These are phyloP conservation scores for Malus sieversii DNA, from an alignment of 306 rosid genomes.

Conservation along the genomic window DNA sequence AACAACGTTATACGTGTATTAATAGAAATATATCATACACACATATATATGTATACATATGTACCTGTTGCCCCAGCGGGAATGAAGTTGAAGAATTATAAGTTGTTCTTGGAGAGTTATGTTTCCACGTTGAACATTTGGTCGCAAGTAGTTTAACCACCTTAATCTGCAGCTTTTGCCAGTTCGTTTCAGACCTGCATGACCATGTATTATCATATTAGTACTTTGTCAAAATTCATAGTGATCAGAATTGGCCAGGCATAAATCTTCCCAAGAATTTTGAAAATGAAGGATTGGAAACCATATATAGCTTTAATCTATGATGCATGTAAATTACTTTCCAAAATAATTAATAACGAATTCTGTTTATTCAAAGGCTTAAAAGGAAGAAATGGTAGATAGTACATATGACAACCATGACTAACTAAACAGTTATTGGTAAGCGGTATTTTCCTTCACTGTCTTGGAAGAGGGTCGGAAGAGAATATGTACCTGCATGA, in stretches of 20 bases:
- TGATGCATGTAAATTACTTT: background rate
- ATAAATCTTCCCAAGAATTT: background rate
- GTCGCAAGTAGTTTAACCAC: constrained; percentile 46
- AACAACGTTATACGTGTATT: background rate
- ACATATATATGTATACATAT: background rate
- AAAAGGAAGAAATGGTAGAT: background rate
- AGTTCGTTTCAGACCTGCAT: constrained; percentile 34
- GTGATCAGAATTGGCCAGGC: background rate
- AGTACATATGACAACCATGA: background rate
- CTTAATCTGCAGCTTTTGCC: constrained; percentile 46
- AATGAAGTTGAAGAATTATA: constrained; percentile 43
- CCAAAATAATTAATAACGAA: background rate
- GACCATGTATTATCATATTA: background rate
- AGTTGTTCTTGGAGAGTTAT: constrained; percentile 44
- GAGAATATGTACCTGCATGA: constrained; percentile 20
- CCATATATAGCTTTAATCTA: background rate
- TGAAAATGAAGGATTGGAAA: background rate
- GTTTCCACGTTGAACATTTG: constrained; percentile 34
- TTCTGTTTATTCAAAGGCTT: background rate
- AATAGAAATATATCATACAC: background rate
- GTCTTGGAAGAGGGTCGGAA: background rate
- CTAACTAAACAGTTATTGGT: background rate
- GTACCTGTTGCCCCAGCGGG: constrained; percentile 41
- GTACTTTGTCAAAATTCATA: background rate
- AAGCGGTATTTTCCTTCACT: background rate